Evolutionary conservation across 495 filamentous ascomycete species (phyloP).

Genomic region (Penicillium herquei): DNA sequence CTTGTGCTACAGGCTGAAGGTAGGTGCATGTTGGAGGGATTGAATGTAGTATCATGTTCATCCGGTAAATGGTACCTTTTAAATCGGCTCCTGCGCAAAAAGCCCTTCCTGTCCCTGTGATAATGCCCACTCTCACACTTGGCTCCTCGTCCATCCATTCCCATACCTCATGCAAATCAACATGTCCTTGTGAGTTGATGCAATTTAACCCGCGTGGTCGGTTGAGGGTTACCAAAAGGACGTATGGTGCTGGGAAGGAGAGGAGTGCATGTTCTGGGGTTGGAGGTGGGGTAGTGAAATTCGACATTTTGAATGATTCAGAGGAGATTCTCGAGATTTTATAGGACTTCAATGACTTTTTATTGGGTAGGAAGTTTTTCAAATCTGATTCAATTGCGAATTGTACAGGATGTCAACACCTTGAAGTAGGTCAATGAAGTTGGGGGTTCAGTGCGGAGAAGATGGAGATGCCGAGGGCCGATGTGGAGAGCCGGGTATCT

Average conservation of each 20-base stretch:
- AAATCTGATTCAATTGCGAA: no score
- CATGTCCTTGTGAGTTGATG: slow-evolving; percentile 50
- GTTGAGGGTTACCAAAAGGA: slow-evolving; percentile 50
- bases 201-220: slow-evolving; percentile 48
- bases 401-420: no score
- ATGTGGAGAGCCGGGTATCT: slow-evolving; percentile 11
- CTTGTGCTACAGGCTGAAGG: no score
- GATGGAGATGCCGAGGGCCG: slow-evolving; percentile 33
- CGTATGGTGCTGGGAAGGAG: slow-evolving; percentile 45
- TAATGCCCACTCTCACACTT: slow-evolving; percentile 50
- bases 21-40: no score
- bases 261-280: slow-evolving; percentile 35
- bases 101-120: slow-evolving; percentile 55
- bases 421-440: background rate
- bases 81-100: slow-evolving; percentile 62
- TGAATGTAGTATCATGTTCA: no score
- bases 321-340: no score
- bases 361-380: no score
- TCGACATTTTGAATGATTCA: slow-evolving; percentile 11
- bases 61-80: slow-evolving; percentile 34
- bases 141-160: slow-evolving; percentile 58
- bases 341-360: no score
- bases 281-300: slow-evolving; percentile 38
- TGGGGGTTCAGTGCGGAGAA: slow-evolving; percentile 21
- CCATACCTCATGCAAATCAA: slow-evolving; percentile 52